phyloP scores from a whole-genome alignment of 345 rosid species.

The Syzygium aromaticum region DNA sequence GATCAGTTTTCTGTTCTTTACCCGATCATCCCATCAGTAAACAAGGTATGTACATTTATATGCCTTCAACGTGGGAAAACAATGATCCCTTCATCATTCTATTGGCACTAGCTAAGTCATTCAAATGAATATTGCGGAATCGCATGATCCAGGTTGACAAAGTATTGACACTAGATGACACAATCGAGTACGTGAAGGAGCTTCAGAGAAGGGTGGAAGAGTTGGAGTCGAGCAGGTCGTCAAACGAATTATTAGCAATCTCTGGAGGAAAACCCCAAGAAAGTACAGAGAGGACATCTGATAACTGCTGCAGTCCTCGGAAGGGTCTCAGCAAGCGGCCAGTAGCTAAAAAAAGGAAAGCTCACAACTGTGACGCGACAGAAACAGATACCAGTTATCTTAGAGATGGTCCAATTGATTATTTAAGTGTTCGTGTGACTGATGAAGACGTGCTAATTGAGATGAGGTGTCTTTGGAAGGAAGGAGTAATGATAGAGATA shows the following conservation, averaged over 20 bases:
- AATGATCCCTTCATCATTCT: not conserved
- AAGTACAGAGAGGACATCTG: constrained; percentile 48
- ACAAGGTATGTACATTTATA: constrained; percentile 42
- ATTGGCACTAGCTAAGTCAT: not conserved
- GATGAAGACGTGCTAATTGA: constrained; percentile 55
- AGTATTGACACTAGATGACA: constrained; percentile 67
- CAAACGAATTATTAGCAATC: constrained; percentile 23
- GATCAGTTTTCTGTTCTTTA: constrained; percentile 49
- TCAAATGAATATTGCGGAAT: not conserved
- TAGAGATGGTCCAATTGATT: constrained; percentile 30
- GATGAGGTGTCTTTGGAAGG: constrained; percentile 71
- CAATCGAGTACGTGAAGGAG: constrained; percentile 65
- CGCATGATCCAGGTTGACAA: constrained; percentile 47
- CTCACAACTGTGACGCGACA: constrained; percentile 17
- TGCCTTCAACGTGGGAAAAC: not conserved
- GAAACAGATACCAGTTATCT: constrained; percentile 30
- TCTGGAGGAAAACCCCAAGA: constrained; percentile 38
- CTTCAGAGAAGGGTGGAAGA: constrained; percentile 61
- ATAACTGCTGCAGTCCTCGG: constrained; percentile 33
- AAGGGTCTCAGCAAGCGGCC: constrained; percentile 12
- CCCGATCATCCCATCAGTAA: constrained; percentile 61
- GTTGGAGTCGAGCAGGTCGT: constrained; percentile 37
- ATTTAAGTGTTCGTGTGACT: constrained; percentile 25
- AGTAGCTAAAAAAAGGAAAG: constrained; percentile 50
- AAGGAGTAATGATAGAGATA: constrained; percentile 69